These are phyloP conservation scores for Podaxis pistillaris DNA, from an alignment of 768 basidiomycete genomes.

Conservation along the genomic window DNA sequence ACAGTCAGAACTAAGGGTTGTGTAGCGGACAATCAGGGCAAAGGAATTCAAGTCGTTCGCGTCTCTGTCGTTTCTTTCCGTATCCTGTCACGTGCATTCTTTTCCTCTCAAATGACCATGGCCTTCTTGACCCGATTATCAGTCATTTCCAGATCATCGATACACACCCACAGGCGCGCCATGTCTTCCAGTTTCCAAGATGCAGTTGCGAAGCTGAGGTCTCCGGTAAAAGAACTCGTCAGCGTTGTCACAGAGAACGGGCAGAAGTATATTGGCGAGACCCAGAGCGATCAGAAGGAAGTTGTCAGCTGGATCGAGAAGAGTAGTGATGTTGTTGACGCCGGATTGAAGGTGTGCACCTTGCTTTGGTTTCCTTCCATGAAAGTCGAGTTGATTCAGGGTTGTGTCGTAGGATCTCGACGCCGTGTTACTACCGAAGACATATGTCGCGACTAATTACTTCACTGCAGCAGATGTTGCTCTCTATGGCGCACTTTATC, in stretches of 20 bases:
- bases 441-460: constrained; percentile 83
- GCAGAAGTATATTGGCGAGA: constrained; percentile 44
- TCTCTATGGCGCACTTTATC: constrained; percentile 86
- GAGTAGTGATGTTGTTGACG: constrained; percentile 46
- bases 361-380: background rate
- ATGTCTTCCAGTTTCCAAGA: constrained; percentile 54
- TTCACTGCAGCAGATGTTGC: constrained; percentile 90
- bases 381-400: background rate
- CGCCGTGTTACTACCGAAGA: constrained; percentile 66
- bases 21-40: background rate
- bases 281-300: constrained; percentile 61
- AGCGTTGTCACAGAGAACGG: constrained; percentile 44
- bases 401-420: constrained; percentile 60
- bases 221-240: constrained; percentile 58
- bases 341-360: constrained; percentile 46
- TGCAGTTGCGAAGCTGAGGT: constrained; percentile 43
- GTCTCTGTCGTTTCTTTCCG: background rate
- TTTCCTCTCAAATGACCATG: constrained; percentile 18
- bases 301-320: constrained; percentile 72
- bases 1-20: constrained; percentile 23
- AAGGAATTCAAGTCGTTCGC: background rate
- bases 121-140: constrained; percentile 32
- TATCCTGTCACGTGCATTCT: constrained; percentile 22
- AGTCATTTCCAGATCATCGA: constrained; percentile 35
- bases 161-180: constrained; percentile 24